Conservation (phyloP, 441 rosid genomes). For the Rhodomyrtus psidioides region DNA sequence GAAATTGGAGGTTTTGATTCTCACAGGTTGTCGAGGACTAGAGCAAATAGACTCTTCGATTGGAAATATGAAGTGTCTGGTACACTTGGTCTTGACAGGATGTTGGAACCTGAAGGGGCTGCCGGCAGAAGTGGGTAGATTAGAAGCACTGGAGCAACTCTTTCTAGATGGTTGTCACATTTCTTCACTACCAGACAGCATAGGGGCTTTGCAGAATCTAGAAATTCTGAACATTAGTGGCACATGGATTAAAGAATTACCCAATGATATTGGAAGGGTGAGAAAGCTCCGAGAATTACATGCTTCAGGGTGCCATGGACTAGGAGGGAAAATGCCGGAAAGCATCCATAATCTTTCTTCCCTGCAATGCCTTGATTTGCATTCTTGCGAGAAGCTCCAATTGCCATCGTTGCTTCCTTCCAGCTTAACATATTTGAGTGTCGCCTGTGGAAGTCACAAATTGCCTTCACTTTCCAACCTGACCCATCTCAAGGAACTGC, state of each 20-base stretch:
- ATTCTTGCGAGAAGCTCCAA: neutral
- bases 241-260: neutral
- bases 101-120: neutral
- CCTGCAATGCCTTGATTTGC: neutral
- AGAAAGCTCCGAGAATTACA: neutral
- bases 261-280: neutral
- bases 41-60: neutral
- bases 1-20: neutral
- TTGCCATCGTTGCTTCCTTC: neutral
- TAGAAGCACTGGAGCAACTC: neutral
- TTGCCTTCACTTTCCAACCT: neutral
- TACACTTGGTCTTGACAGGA: neutral
- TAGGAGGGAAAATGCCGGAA: neutral
- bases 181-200: neutral
- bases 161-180: neutral
- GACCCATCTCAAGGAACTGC: neutral
- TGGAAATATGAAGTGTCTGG: neutral
- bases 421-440: neutral
- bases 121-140: neutral
- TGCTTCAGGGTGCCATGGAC: neutral
- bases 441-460: neutral
- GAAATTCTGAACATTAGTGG: neutral
- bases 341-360: neutral
- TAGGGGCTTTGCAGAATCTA: neutral
- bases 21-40: rapidly evolving